Conservation (phyloP, 2,329 filamentous ascomycete genomes). For the Dothistroma septosporum region DNA sequence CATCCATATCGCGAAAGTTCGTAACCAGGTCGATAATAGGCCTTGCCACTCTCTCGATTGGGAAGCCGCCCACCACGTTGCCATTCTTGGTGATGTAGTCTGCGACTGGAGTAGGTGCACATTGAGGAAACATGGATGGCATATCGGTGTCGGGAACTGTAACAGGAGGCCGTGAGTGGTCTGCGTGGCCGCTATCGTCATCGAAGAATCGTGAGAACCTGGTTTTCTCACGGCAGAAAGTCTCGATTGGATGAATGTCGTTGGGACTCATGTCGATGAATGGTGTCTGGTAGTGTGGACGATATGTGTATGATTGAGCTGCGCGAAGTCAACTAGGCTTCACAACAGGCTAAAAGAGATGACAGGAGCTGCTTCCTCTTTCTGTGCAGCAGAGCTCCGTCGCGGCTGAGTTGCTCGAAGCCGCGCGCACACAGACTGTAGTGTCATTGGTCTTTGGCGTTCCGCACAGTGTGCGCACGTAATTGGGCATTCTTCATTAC, state of each 20-base stretch:
- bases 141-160: background rate
- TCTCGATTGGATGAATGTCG: background rate
- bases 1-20: background rate
- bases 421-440: background rate
- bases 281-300: background rate
- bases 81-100: background rate
- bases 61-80: background rate
- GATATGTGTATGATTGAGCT: background rate
- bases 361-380: no score
- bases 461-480: no score
- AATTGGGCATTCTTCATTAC: no score
- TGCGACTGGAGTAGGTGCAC: background rate
- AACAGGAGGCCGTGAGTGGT: background rate
- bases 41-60: background rate
- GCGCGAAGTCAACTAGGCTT: background rate
- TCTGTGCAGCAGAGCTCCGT: background rate
- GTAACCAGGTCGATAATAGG: background rate
- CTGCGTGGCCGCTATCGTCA: background rate
- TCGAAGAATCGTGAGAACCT: background rate
- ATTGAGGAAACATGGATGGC: background rate
- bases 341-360: background rate
- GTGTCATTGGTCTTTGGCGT: background rate
- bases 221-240: background rate
- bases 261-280: background rate
- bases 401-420: background rate